Evolutionary conservation across 805 yeast genomes (phyloP).

Genomic region (Hanseniaspora occidentalis): DNA sequence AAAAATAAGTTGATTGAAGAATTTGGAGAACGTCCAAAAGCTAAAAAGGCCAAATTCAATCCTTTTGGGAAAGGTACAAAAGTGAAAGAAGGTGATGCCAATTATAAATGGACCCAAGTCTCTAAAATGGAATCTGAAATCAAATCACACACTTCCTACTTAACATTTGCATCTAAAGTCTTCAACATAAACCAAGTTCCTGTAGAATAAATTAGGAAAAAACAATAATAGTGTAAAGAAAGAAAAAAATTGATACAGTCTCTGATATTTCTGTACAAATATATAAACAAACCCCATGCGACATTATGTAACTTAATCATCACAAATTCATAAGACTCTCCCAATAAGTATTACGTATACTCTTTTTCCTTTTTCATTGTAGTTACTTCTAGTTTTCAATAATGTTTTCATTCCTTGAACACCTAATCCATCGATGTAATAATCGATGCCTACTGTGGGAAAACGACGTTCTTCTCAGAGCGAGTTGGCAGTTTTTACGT

Average conservation of each 20-base stretch:
- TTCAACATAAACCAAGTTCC: constrained; percentile 12
- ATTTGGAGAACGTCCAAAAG: constrained; percentile 11
- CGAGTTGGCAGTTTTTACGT: too few relatives aligned
- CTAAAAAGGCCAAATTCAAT: constrained; percentile 49
- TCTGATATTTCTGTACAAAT: not conserved
- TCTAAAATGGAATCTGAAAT: constrained; percentile 74
- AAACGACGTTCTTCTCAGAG: too few relatives aligned
- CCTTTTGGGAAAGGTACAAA: constrained; percentile 90
- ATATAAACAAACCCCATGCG: not conserved
- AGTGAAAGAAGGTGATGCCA: constrained; percentile 75
- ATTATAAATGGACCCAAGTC: constrained; percentile 73
- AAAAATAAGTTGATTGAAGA: constrained; percentile 13
- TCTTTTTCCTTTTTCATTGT: too few relatives aligned
- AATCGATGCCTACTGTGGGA: too few relatives aligned
- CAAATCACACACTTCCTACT: constrained; percentile 86
- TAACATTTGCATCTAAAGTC: constrained; percentile 69
- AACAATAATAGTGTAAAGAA: not conserved
- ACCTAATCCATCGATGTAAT: too few relatives aligned
- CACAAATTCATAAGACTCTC: too few relatives aligned
- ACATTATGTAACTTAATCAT: constrained; percentile 2
- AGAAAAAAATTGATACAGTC: not conserved
- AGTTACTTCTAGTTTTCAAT: too few relatives aligned
- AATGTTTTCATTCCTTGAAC: too few relatives aligned
- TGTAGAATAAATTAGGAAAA: too few relatives aligned
- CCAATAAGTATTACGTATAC: too few relatives aligned